Base-by-base conservation (phyloP, 2,329 filamentous ascomycete genomes). In the Endothia cerciana region DNA sequence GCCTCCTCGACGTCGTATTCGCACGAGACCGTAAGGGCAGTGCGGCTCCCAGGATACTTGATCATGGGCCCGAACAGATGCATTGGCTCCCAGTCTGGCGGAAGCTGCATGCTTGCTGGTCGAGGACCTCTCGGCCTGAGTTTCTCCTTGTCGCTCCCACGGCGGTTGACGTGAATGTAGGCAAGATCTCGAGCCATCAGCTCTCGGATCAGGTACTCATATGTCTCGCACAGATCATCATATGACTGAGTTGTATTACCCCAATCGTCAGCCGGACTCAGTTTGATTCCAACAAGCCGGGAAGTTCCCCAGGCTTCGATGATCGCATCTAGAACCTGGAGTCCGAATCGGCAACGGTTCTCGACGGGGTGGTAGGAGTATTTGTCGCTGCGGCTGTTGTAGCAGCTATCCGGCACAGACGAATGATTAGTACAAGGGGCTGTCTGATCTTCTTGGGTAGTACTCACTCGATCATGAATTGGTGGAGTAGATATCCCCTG, bases 241-340 rank as follows among this genome's bases (percentile, higher is more conserved):
- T 40, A 67, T 1, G 19, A 41, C 2, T 63, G 61, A 1, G 51
- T 25, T 81, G 86, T 81, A 59, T 80, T 79, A 65, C 86, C 82
- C 74, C 82, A 85, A 15, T 76, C 76, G 47, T 77, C 79, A 71
- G 79, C 85, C 0, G 83, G 84, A 5, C 75, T 78, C 11, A 87
- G 70, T 1, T 84, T 78, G 63, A 85, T 82, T 15, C 77, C 78
- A n/a, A 77, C 72, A 60, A 75, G 72, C 8, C 82, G 75, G 0
- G 53, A 33, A 3, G 36, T 33, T 15, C 11, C 45, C 25, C 40
- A 64, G 41, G 25, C 22, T 3, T 64, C 55, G 62, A 36, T 38
- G 5, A 64, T 64, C 10, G 77, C 73, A 60, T 81, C 76, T 3
- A 80, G 75, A 13, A 84, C 78, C 66, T 85, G 82, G 13, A 84